Percentiles rank a stretch among this genome's conserved stretches.
Conservation (phyloP, 2,329 filamentous ascomycete genomes). For the Neopestalotiopsis clavispora region DNA sequence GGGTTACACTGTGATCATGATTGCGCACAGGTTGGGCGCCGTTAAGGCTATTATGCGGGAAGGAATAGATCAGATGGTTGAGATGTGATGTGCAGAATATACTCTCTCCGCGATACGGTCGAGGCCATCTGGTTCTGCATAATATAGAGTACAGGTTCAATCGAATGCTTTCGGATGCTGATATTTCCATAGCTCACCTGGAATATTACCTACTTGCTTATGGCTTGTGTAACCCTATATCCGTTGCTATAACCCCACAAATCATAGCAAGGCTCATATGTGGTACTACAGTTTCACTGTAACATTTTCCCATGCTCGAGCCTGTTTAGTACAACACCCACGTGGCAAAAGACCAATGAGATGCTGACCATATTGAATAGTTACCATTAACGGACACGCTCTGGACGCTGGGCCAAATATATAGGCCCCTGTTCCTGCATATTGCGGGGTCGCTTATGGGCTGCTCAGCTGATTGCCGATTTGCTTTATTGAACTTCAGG, state of each 20-base stretch:
- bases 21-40: slow-evolving; percentile 36
- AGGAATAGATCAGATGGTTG: slow-evolving; percentile 27
- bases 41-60: slow-evolving; percentile 28
- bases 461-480: background rate
- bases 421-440: slow-evolving; percentile 16
- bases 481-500: background rate
- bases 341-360: background rate
- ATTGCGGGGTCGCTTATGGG: slow-evolving; percentile 12
- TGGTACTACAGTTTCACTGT: background rate
- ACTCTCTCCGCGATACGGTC: too few relatives aligned
- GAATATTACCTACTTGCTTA: background rate
- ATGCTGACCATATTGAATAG: background rate
- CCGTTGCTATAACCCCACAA: background rate
- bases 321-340: background rate
- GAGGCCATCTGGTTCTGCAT: too few relatives aligned
- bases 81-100: background rate
- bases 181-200: background rate
- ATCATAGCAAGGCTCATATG: background rate
- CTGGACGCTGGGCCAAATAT: background rate
- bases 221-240: background rate
- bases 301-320: background rate
- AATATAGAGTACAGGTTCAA: background rate
- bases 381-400: background rate
- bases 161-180: background rate
- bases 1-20: slow-evolving; percentile 39